Evolutionary conservation across 2,329 filamentous ascomycete species (phyloP), one percentile per base, ranked within the genome.

Genomic region (Botrytis pseudocinerea): DNA sequence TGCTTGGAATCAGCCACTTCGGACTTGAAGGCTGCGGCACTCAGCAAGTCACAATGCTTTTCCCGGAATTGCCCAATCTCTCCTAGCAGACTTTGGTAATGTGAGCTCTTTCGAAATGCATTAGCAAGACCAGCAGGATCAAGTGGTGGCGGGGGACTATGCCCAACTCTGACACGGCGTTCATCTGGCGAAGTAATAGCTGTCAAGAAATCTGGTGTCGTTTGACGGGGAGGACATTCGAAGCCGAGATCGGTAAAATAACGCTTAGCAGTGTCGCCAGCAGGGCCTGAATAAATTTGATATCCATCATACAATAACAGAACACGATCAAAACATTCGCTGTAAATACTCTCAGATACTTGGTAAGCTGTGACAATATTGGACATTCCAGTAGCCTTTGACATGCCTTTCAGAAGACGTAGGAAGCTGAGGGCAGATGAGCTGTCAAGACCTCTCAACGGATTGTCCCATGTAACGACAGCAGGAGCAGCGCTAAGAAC

Each of bases 391-490:
- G 59, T n/a, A 28, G 38, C 38, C 35, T 25, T 38, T n/a, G 90
- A 91, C 85, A 91, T 84, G 7, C 87, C 86, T 14, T 90, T 84
- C 28, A 92, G 81, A 2, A 87, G 86, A 76, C 88, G 88, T 44
- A 86, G 83, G 78, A 86, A 91, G 69, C 90, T 44, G 94, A 85
- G 76, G 94, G 89, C 90, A 8, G 88, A 91, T 77, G 86, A 90
- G 1, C 90, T 89, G 77, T 92, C 90, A 1, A 92, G 82, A 69
- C 90, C 90, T 72, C 90, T 82, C 0, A 90, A 92, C 18, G 85
- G 87, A 79, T 92, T 92, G 74, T 92, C 90, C 89, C 89, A 92
- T 80, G 87, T 91, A 64, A 86, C 88, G 1, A 93, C 85, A 59
- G 76, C 77, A 57, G 71, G 78, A 38, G 77, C 74, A 10, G 80